Percentiles rank a stretch among this genome's conserved stretches.
Conservation (phyloP, 73 alveolate species). For the Diophrys appendiculata region DNA sequence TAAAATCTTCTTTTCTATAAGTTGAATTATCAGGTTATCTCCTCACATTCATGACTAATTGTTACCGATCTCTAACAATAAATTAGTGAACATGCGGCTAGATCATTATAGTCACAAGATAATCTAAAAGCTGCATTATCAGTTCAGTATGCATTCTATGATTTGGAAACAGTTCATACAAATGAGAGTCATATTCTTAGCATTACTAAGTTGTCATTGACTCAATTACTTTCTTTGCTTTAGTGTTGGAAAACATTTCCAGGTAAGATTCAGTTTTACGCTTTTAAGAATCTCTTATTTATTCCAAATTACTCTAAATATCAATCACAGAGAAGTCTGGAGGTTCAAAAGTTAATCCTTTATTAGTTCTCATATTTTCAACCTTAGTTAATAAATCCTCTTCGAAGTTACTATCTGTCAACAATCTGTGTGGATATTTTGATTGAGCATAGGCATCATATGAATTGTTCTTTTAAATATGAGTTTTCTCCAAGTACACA, state of each 20-base stretch:
- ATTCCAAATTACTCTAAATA: background rate
- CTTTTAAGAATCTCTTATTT: background rate
- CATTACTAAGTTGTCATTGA: background rate
- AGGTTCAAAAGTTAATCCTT: background rate
- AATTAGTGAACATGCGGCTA: background rate
- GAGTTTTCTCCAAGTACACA: conserved; percentile 41
- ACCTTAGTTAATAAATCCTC: conserved; percentile 30
- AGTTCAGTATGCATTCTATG: conserved; percentile 45
- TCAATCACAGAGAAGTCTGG: background rate
- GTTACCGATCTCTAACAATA: background rate
- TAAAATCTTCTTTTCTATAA: conserved; percentile 7
- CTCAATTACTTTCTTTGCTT: background rate
- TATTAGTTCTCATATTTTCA: background rate
- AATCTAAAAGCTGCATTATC: conserved; percentile 26
- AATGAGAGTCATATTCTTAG: conserved; percentile 32
- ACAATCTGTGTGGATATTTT: conserved; percentile 42
- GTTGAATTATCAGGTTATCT: background rate
- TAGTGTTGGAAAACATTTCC: background rate
- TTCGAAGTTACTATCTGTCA: conserved; percentile 28
- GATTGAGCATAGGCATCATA: conserved; percentile 54
- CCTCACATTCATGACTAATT: background rate
- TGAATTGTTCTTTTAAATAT: conserved; percentile 23
- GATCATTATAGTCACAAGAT: background rate
- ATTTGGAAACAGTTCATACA: conserved; percentile 50
- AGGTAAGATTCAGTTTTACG: background rate